Evolutionary conservation across 768 basidiomycete genomes (phyloP).

Genomic region (Tulasnella sp.): DNA sequence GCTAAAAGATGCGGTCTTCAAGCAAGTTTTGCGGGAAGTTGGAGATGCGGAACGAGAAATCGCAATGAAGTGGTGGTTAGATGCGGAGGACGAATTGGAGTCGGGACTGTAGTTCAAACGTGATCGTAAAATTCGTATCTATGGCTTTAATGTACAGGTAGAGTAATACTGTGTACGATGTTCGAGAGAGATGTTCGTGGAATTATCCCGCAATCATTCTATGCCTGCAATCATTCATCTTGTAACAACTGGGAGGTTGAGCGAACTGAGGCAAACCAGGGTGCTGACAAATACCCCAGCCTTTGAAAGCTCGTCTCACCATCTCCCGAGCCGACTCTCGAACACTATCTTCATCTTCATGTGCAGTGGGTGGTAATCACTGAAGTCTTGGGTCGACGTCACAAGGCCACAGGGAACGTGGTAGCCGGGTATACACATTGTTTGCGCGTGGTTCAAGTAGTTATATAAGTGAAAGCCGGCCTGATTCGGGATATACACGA

Average conservation of each 20-base stretch:
- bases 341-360: too few relatives aligned
- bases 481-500: too few relatives aligned
- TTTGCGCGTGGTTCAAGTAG: too few relatives aligned
- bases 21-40: conserved; percentile 63
- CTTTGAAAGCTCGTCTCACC: background rate
- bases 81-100: conserved; percentile 38
- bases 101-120: background rate
- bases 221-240: conserved; percentile 13
- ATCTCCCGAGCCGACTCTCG: too few relatives aligned
- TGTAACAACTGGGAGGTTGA: background rate
- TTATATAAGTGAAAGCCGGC: too few relatives aligned
- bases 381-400: too few relatives aligned
- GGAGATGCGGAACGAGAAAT: conserved; percentile 72
- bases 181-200: background rate
- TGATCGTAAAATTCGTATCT: background rate
- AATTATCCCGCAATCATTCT: background rate
- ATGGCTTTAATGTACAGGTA: background rate
- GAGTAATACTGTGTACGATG: background rate
- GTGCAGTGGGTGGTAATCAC: too few relatives aligned
- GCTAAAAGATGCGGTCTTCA: conserved; percentile 61
- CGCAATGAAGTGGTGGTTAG: conserved; percentile 75
- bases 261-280: background rate
- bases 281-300: background rate
- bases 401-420: too few relatives aligned
- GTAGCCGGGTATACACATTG: too few relatives aligned